Base-by-base conservation (phyloP, 371 early-diverging fungal species). In the Capillidium rhysosporum region DNA sequence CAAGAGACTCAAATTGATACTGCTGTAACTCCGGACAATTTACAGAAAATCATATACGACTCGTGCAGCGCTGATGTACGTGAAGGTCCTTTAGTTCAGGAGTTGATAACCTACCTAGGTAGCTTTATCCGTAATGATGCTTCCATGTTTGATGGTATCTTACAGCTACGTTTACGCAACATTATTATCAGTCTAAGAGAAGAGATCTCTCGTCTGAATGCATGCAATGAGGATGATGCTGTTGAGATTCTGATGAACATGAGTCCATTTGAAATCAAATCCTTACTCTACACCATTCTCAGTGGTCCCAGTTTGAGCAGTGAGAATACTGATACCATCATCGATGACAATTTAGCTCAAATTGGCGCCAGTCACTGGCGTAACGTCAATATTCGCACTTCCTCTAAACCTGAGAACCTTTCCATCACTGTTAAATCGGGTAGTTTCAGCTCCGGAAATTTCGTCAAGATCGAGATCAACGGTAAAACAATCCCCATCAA, bases 161-260 rank as follows among this genome's bases (percentile, higher is more conserved):
- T 86, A 64, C 71, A 85, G 16, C 67, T 90, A 0, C 80, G 88
- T 21, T 84, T 81, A 0, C 84, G 84, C 58, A 80, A 74, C 54
- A 75, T 90, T 56, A 77, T 90, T 45, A 80, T 85, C 63, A 86
- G 87, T 0, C 68, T 90, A 55, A 71, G 86, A 40, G 91, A 90
- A 60, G 88, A 88, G 59, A 79, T 90, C 40, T 73, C 79, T 25
- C 73, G 84, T 14, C 65, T 78, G 56, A 70, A 77, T 38, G 67
- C 68, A 24, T 82, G 79, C 54, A 76, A 81, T 56, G 86, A 86
- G 58, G 82, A 79, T 26, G 83, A 80, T 46, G 88, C 88, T 4
- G 69, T 86, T 34, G 89, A 88, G 52, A 68, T 72, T 41, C 62
- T 88, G 60, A 82, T 87, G 83, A 78, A 82, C 61, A 69, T 86